Evolutionary conservation across 352 stramenopile species (phyloP), one percentile per base, ranked within the genome.

Genomic region (Phytophthora tubulina): DNA sequence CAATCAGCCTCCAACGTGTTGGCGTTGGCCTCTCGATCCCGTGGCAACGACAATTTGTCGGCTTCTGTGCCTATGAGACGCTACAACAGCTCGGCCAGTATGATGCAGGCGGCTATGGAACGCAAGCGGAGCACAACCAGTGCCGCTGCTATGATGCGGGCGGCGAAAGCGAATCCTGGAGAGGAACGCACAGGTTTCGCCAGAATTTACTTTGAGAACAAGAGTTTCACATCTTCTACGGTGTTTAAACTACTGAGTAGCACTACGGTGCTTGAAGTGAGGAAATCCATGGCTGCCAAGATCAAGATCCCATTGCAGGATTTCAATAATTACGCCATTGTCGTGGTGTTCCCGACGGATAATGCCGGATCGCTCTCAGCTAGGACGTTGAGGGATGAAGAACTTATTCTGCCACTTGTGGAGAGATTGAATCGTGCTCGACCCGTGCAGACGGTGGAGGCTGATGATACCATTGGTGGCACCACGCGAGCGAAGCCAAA

Each of bases 141-240:
- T 50, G 48, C 60, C 13, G 63, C 54, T 1, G 57, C 63, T 7
- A 68, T 75, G 58, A 67, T 79, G 41, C 72, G 72, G 5, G 67
- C 72, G 11, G 63, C 52, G 30, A 84, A 83, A 42, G 63, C 59
- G 0, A 56, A 31, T 45, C 10, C 33, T 13, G 50, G 68, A 21
- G 79, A 92, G 4, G 83, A 91, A 27, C 81, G 83, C 51, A 85
- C 82, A 36, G 89, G 83, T 14, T 96, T 92, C 67, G 89, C 85
- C 33, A 78, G 89, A 44, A 96, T 96, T 70, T 96, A 91, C 72
- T 96, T 93, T 63, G 84, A 96, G 50, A 93, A 89, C 71, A 80
- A 89, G 48, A 91, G 62, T 67, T 94, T 94, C 54, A 94, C 86
- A 60, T 94, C 86, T 31, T 94, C 86, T 7, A 94, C 86, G 2